Evolutionary conservation across 202 grass and related monocot genomes (phyloP).

Genomic region (Zizania palustris): DNA sequence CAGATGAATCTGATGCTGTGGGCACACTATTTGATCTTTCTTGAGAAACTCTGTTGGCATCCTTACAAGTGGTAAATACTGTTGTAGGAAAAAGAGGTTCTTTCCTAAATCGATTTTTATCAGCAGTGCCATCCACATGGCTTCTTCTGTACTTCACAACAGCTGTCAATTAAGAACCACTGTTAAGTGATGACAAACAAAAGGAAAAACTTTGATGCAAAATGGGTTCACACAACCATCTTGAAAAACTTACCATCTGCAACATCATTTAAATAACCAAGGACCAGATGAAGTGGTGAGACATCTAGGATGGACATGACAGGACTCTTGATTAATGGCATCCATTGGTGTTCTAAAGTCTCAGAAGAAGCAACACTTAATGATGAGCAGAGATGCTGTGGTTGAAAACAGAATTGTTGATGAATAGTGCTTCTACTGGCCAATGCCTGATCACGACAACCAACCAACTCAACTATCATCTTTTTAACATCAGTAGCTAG

Average conservation of each 20-base stretch:
- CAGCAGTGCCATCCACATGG: slow-evolving; percentile 62
- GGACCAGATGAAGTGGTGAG: slow-evolving; percentile 58
- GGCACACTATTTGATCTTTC: slow-evolving; percentile 44
- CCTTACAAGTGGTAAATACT: slow-evolving; percentile 29
- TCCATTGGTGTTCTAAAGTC: slow-evolving; percentile 52
- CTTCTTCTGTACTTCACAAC: slow-evolving; percentile 71
- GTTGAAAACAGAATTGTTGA: slow-evolving; percentile 52
- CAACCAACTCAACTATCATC: slow-evolving; percentile 79
- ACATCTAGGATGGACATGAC: slow-evolving; percentile 85
- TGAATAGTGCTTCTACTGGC: slow-evolving; percentile 52
- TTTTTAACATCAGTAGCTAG: slow-evolving; percentile 65
- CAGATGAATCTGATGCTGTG: slow-evolving; percentile 46
- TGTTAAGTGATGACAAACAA: slow-evolving; percentile 20
- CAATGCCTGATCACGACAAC: slow-evolving; percentile 69
- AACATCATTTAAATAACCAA: slow-evolving; percentile 75
- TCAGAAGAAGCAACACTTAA: slow-evolving; percentile 46
- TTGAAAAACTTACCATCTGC: slow-evolving; percentile 55
- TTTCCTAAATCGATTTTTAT: slow-evolving; percentile 59
- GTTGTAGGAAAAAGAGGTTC: slow-evolving; percentile 74
- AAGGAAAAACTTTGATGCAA: slow-evolving; percentile 28
- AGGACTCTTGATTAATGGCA: slow-evolving; percentile 62
- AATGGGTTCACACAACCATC: slow-evolving; percentile 1
- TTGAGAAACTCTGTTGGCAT: slow-evolving; percentile 43
- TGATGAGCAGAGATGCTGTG: slow-evolving; percentile 50
- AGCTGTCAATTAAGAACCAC: slow-evolving; percentile 54